Evolutionary conservation across 441 rosid genomes (phyloP).

Genomic region (Capsella rubella): DNA sequence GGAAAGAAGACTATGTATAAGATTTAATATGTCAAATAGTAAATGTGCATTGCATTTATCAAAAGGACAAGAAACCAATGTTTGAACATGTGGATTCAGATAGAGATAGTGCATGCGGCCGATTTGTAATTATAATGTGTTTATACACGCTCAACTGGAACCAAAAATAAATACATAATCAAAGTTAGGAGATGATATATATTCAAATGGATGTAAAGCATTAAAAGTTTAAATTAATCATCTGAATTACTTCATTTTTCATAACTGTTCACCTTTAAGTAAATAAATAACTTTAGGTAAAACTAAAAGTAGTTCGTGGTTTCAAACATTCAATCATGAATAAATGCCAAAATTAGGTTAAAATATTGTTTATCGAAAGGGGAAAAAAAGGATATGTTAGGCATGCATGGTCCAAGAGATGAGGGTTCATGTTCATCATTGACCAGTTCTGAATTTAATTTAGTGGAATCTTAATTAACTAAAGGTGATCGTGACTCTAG

Average conservation of each 20-base stretch:
- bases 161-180: background rate
- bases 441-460: slow-evolving; percentile 33
- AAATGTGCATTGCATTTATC: background rate
- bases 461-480: slow-evolving; percentile 41
- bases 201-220: too few species aligned
- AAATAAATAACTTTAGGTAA: background rate
- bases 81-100: background rate
- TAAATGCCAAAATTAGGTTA: slow-evolving; percentile 36
- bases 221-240: background rate
- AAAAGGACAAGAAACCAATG: background rate
- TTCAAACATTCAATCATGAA: slow-evolving; percentile 35
- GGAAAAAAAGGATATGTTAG: slow-evolving; percentile 7
- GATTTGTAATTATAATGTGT: background rate
- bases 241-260: background rate
- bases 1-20: background rate
- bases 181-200: background rate
- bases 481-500: slow-evolving; percentile 42
- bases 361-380: slow-evolving; percentile 4
- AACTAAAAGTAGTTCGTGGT: slow-evolving; percentile 6
- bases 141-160: background rate
- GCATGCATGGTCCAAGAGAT: slow-evolving; percentile 47
- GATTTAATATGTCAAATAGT: background rate
- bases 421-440: slow-evolving; percentile 34
- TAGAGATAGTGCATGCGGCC: too few species aligned
- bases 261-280: background rate